Evolutionary conservation across 176 grass and related monocot species (phyloP), one percentile per base, ranked within the genome.

Genomic region (Ensete glaucum): DNA sequence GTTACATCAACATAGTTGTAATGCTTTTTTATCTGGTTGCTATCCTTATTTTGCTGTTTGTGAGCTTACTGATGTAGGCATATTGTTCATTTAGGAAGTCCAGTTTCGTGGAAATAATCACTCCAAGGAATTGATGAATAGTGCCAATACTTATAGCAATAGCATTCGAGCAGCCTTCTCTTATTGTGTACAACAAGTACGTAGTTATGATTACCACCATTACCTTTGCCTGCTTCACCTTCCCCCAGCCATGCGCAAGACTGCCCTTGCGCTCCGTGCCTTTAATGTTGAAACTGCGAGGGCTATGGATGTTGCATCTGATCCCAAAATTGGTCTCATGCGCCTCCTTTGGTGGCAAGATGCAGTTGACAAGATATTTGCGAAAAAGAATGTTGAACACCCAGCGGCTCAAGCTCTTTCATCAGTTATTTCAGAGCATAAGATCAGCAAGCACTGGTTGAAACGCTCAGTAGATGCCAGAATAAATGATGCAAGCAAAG

Each of bases 201-300:
- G 80, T 14, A 85, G 53, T 63, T 98, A 93, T 82, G 94, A 98
- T 73, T 98, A 93, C 64, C 94, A 98, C 73, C 85, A 93, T 59
- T 93, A 93, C 59, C 84, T 98, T 49, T 93, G 94, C 68, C 90
- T 98, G 52, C 94, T 98, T 69, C 94, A 98, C 68, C 88, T 93
- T 29, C 84, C 88, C 2, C 88, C 81, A 1, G 12, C 75, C 2
- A 84, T 90, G 82, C 94, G 90, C 57, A 93, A 76, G 79, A 88
- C 88, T 0, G 94, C 90, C n/a, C 91, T 98, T 72, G 85, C 80
- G 67, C 74, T 97, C 55, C 88, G 85, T 0, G 94, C 94, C 49
- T 91, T 98, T 75, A 98, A 98, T 54, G 72, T 98, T 1, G 94
- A 98, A 82, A 93, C 90, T 0, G 86, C 90, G 67, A 82, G 85